Percentiles rank a stretch among this genome's conserved stretches.
phyloP scores from a whole-genome alignment of 495 filamentous ascomycete genomes.

The Tuber magnatum region DNA sequence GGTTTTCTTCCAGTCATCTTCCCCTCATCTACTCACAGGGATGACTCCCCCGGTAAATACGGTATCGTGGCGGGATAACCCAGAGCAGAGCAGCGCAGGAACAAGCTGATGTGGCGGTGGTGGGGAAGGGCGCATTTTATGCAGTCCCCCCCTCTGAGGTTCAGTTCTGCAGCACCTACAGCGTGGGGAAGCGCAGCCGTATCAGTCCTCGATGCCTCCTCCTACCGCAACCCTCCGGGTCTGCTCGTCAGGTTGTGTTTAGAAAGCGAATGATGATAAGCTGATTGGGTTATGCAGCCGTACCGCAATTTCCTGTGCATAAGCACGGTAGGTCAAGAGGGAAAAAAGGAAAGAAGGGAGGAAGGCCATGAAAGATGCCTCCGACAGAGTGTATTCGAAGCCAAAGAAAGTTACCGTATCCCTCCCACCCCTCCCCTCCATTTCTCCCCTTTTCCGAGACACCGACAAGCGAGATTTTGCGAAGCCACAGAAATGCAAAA shows the following conservation, averaged over 20 bases:
- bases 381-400: background rate
- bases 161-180: background rate
- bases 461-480: conserved; percentile 13
- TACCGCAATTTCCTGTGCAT: conserved; percentile 2
- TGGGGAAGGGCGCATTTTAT: background rate
- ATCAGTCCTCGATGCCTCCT: background rate
- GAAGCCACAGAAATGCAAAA: background rate
- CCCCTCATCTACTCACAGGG: background rate
- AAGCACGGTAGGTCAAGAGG: background rate
- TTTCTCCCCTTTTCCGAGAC: conserved; percentile 2
- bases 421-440: background rate
- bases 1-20: background rate
- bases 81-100: background rate
- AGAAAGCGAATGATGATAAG: background rate
- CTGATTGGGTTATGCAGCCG: conserved; percentile 3
- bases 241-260: background rate
- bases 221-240: background rate
- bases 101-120: background rate
- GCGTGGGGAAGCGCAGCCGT: background rate
- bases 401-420: background rate
- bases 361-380: background rate
- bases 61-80: background rate
- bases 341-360: background rate
- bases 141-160: background rate
- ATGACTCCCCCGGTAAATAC: background rate